Conservation (phyloP, 495 filamentous ascomycete species). For the Aspergillus asperescens region DNA sequence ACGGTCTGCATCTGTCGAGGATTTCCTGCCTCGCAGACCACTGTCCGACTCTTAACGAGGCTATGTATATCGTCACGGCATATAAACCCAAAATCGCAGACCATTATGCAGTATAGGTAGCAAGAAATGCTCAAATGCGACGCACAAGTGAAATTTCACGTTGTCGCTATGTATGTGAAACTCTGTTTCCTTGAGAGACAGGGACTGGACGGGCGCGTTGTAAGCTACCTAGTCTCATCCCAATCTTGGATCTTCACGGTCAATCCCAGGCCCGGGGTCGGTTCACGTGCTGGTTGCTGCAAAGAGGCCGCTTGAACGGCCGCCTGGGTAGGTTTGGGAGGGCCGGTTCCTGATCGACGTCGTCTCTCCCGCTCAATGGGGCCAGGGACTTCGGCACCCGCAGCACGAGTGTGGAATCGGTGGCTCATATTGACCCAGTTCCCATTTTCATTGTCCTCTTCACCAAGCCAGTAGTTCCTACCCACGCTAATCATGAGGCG, state of each 20-base stretch:
- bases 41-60: slow-evolving; percentile 14
- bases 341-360: slow-evolving; percentile 63
- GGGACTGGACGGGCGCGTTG: not conserved
- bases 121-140: not conserved
- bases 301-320: slow-evolving; percentile 33
- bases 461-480: slow-evolving; percentile 70
- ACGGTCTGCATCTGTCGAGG: not conserved
- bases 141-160: not conserved
- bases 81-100: slow-evolving; percentile 21
- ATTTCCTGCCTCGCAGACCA: not conserved
- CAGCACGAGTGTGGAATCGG: slow-evolving; percentile 46
- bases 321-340: slow-evolving; percentile 45
- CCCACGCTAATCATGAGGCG: slow-evolving; percentile 66
- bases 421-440: slow-evolving; percentile 56
- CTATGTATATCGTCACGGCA: slow-evolving; percentile 26
- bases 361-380: slow-evolving; percentile 62
- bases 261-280: slow-evolving; percentile 26
- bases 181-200: not conserved
- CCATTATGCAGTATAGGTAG: slow-evolving; percentile 8
- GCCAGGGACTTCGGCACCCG: slow-evolving; percentile 42
- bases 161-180: not conserved
- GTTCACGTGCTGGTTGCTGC: slow-evolving; percentile 35
- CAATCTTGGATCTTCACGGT: slow-evolving; percentile 43
- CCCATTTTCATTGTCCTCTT: slow-evolving; percentile 33
- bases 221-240: slow-evolving; percentile 30